phyloP scores from a whole-genome alignment of 345 rosid genomes.

The Euphorbia pulcherrima region DNA sequence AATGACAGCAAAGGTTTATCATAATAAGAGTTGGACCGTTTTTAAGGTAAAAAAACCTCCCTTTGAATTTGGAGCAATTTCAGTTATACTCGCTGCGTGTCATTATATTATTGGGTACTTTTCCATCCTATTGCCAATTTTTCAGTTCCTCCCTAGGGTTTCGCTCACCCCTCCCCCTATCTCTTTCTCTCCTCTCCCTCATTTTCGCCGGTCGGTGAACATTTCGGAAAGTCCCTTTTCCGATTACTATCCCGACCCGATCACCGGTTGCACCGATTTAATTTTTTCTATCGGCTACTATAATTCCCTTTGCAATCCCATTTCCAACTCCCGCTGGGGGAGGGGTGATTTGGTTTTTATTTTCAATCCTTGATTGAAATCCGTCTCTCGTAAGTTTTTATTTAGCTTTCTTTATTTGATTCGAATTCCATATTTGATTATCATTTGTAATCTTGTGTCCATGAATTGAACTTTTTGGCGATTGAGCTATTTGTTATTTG shows the following conservation, averaged over 20 bases:
- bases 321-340: not conserved
- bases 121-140: not conserved
- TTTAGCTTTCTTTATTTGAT: not conserved
- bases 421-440: too few relatives aligned
- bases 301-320: constrained; percentile 2
- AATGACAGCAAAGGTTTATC: constrained; percentile 5
- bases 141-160: constrained; percentile 19
- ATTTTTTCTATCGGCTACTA: not conserved
- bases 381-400: not conserved
- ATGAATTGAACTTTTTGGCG: not conserved
- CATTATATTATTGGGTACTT: constrained; percentile 17
- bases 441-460: not conserved
- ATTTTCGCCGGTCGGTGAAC: constrained; percentile 35
- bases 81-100: constrained; percentile 46
- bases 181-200: not conserved
- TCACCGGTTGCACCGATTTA: not conserved
- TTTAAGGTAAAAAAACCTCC: constrained; percentile 9
- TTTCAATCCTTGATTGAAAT: not conserved
- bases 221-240: constrained; percentile 34
- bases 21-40: not conserved
- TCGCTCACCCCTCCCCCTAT: not conserved
- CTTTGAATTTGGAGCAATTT: constrained; percentile 25
- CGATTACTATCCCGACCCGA: constrained; percentile 30
- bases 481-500: not conserved
- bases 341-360: not conserved